Conservation (phyloP, 257 asterid species). For the Linaria vulgaris region DNA sequence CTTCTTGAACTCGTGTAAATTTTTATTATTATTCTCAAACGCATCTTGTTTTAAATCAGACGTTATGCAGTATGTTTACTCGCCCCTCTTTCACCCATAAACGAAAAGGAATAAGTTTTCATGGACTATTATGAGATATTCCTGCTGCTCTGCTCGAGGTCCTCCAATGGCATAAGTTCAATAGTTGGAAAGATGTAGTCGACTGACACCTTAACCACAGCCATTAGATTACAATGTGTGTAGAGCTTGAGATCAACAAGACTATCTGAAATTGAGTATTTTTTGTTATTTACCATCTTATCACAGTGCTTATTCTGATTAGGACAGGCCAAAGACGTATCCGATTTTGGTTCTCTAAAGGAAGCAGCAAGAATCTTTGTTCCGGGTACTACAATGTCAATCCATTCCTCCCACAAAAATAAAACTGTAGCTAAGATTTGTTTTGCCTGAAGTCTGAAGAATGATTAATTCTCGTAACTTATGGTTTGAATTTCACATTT, state of each 20-base stretch:
- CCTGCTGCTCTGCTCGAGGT: neutral
- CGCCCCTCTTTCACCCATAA: no score
- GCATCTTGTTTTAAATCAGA: no score
- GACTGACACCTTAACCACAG: no score
- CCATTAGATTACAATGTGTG: no score
- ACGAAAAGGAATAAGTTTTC: no score
- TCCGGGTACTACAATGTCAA: slow-evolving; percentile 55
- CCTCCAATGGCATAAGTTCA: neutral
- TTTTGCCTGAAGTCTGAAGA: slow-evolving; percentile 3
- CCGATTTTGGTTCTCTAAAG: slow-evolving; percentile 84
- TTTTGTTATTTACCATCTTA: slow-evolving; percentile 20
- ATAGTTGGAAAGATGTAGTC: neutral
- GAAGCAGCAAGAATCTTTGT: slow-evolving; percentile 87
- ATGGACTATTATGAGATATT: no score
- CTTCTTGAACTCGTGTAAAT: no score
- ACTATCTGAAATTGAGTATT: slow-evolving; percentile 6
- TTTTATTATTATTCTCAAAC: no score
- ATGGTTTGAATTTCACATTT: slow-evolving; percentile 10
- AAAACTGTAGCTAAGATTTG: slow-evolving; percentile 9
- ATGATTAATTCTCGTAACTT: neutral
- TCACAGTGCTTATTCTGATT: slow-evolving; percentile 31
- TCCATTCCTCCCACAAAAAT: slow-evolving; percentile 17
- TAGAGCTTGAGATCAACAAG: neutral
- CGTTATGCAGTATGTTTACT: no score
- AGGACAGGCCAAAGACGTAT: slow-evolving; percentile 81